Conservation (phyloP, 106 monocot genomes). For the Alisma plantagoaquatica region DNA sequence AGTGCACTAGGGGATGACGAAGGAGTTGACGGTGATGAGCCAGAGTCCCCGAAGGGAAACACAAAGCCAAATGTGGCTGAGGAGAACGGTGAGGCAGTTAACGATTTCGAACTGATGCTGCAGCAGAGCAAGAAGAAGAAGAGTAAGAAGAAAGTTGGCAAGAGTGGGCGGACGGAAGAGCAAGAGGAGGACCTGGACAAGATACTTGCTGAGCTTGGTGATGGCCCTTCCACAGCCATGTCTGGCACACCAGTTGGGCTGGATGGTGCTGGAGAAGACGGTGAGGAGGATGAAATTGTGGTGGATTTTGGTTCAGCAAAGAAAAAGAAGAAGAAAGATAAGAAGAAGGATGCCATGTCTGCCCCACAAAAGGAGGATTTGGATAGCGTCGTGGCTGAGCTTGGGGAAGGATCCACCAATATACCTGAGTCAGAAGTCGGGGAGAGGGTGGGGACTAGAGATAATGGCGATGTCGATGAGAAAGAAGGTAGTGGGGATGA, state of each 20-base stretch:
- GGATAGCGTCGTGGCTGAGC: slow-evolving; percentile 33
- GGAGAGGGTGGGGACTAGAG: neutral
- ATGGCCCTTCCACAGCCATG: too few species aligned
- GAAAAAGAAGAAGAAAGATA: slow-evolving; percentile 30
- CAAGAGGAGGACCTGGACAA: neutral
- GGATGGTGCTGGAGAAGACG: slow-evolving; percentile 30
- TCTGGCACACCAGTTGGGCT: too few species aligned
- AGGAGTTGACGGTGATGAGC: slow-evolving; percentile 10
- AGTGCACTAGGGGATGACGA: slow-evolving; percentile 31
- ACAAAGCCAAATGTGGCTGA: slow-evolving; percentile 2
- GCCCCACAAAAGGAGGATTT: slow-evolving; percentile 51
- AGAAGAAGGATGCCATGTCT: slow-evolving; percentile 48
- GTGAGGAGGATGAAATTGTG: slow-evolving; percentile 12
- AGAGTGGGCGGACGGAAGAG: slow-evolving; percentile 4
- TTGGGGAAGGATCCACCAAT: too few species aligned
- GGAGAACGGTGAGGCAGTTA: neutral
- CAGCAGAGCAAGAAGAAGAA: slow-evolving; percentile 29
- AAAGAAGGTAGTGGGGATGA: slow-evolving; percentile 34
- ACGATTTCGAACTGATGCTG: too few species aligned
- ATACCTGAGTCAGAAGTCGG: neutral
- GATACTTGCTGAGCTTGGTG: neutral
- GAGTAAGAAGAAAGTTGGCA: slow-evolving; percentile 34
- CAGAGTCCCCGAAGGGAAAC: neutral
- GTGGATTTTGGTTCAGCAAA: slow-evolving; percentile 3
- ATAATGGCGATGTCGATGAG: slow-evolving; percentile 22